Evolutionary conservation across 2,329 filamentous ascomycete species (phyloP).

Genomic region (Fusarium anguioides): DNA sequence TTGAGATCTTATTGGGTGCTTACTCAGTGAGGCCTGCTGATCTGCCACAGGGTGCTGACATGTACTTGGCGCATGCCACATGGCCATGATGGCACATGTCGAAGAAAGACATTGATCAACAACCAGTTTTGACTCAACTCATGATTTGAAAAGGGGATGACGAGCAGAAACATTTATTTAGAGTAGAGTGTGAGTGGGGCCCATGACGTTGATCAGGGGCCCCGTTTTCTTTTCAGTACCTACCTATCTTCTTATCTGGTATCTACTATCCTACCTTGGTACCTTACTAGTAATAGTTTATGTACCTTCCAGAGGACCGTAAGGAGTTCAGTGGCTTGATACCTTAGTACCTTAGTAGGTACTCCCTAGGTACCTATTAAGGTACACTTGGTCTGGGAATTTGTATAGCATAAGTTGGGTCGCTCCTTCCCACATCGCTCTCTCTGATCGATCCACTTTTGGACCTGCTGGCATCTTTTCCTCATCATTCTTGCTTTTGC

Average conservation of each 20-base stretch:
- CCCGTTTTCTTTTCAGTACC: background rate
- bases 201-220: conserved; percentile 35
- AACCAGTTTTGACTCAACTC: background rate
- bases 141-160: background rate
- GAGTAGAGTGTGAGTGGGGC: conserved; percentile 21
- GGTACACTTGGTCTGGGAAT: background rate
- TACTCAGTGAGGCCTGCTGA: background rate
- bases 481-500: conserved; percentile 23
- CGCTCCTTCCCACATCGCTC: background rate
- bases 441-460: conserved; percentile 34
- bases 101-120: conserved; percentile 12
- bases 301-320: too few relatives aligned
- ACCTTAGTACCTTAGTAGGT: too few relatives aligned
- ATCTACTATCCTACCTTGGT: too few relatives aligned
- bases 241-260: conserved; percentile 19
- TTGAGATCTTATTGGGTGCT: background rate
- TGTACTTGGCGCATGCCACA: background rate
- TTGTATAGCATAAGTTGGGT: background rate
- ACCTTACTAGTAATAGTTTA: too few relatives aligned
- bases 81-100: conserved; percentile 23
- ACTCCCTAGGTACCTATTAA: too few relatives aligned
- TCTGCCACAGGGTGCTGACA: background rate
- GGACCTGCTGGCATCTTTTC: conserved; percentile 29
- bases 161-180: conserved; percentile 9
- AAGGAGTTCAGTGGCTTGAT: too few relatives aligned